These are phyloP conservation scores for Phialophora chinensis DNA, from an alignment of 2,329 filamentous ascomycete species.

Conservation along the genomic window DNA sequence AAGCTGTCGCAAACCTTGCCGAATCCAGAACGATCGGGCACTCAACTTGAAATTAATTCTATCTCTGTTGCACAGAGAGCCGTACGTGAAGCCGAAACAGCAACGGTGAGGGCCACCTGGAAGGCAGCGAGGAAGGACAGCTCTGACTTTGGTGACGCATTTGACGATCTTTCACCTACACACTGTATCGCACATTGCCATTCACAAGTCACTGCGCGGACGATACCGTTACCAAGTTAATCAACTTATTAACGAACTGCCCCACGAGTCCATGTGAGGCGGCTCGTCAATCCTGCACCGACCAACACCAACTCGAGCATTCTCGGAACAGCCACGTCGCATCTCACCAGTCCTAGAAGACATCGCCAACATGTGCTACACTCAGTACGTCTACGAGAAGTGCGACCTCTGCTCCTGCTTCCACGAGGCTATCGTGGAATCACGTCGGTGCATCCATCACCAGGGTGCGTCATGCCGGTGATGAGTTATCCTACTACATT, in stretches of 20 bases:
- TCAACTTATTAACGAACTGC: too few species aligned
- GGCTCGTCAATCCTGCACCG: too few species aligned
- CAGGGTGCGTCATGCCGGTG: not conserved
- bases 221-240: too few species aligned
- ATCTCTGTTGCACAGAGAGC: not conserved
- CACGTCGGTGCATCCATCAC: constrained; percentile 13
- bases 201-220: too few species aligned
- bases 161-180: too few species aligned
- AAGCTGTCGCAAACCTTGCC: not conserved
- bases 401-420: constrained; percentile 15
- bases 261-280: too few species aligned
- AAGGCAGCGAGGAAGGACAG: too few species aligned
- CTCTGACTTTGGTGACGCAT: too few species aligned
- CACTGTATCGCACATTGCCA: too few species aligned
- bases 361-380: constrained; percentile 20
- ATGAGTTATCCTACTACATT: not conserved
- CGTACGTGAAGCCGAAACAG: not conserved
- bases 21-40: not conserved
- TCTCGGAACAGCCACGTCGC: not conserved
- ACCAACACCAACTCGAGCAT: too few species aligned
- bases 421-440: constrained; percentile 15
- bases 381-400: constrained; percentile 18
- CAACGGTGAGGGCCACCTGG: too few species aligned
- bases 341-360: not conserved
- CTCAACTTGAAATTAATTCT: not conserved